A percentile compares a stretch with the other conserved stretches of the same genome.
These are phyloP conservation scores for Polyporus arcularius DNA, from an alignment of 768 basidiomycete species.

Conservation along the genomic window DNA sequence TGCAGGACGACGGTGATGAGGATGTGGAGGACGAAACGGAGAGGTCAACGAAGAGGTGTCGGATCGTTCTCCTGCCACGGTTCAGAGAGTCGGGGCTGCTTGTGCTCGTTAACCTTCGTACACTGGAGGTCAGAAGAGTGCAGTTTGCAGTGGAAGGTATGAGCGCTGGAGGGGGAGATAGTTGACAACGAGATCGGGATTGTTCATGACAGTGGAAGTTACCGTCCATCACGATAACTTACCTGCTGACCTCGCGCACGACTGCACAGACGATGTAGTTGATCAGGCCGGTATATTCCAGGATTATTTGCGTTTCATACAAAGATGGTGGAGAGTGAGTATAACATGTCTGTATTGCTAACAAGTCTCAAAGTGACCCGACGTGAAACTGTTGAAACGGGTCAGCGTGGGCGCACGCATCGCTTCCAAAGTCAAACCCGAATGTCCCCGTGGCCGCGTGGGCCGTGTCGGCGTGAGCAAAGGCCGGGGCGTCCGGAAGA, in stretches of 20 bases:
- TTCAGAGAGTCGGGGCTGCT: constrained; percentile 80
- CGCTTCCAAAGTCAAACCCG: too few species aligned
- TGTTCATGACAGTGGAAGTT: not conserved
- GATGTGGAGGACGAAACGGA: constrained; percentile 34
- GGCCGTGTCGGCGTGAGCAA: too few species aligned
- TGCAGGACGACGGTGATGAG: constrained; percentile 38
- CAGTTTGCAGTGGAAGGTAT: constrained; percentile 51
- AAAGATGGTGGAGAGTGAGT: too few species aligned
- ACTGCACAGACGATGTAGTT: too few species aligned
- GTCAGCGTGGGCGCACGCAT: too few species aligned
- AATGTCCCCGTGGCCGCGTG: too few species aligned
- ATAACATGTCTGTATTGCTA: too few species aligned
- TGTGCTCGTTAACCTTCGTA: constrained; percentile 78
- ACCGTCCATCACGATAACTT: not conserved
- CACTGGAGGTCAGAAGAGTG: constrained; percentile 67
- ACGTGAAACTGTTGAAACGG: too few species aligned
- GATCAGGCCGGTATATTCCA: too few species aligned
- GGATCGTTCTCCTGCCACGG: constrained; percentile 79
- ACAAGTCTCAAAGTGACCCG: too few species aligned
- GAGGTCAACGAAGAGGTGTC: constrained; percentile 43
- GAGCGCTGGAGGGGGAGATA: constrained; percentile 22
- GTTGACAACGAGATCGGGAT: not conserved
- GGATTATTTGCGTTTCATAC: too few species aligned
- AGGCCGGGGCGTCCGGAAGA: not conserved
- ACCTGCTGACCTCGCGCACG: too few species aligned